Base-by-base conservation (phyloP, 148 eudicot species). In the Chenopodium berlandieri region DNA sequence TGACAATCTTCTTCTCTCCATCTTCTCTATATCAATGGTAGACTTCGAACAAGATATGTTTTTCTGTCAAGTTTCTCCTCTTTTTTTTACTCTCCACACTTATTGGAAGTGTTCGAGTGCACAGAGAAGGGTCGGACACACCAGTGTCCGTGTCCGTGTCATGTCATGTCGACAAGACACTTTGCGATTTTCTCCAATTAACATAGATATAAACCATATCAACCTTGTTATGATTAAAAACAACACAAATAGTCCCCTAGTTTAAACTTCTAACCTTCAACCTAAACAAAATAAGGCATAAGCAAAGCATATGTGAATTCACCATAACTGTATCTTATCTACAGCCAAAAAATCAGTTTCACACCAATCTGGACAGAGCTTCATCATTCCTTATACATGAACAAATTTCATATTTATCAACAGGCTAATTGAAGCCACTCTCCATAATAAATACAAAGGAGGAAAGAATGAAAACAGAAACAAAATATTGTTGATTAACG, bases 171-270 rank as follows among this genome's bases (percentile, higher is more conserved):
- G 32, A 31, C 32, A 31, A 2, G 32, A 1, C 32, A 31, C 32
- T 31, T 31, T 31, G 32, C 32, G 32, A 31, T 31, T 31, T 31
- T 31, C 32, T 31, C 32, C 32, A 31, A 31, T 31, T 31, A 31
- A 31, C 32, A 2, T 31, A 73, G 56, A 4, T 31, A 66, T n/a
- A 75, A 6, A 11, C 79, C 19, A 19, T 40, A 14, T 75, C 48
- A 60, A 37, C 77, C 77, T 82, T 77, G 34, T 40, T 77, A 52
- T 11, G 48, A 71, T 72, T 72, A 62, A 44, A 48, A 27, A 73
- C 48, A 48, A 46, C 31, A 79, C 47, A 11, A 71, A 34, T 34
- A n/a, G 13, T 65, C 14, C 32, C 13, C 9, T 58, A 12, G 16
- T 58, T 58, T 3, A 58, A 58, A 58, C 63, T 50, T 4, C 5